These are phyloP conservation scores for Aspergillus steynii DNA, from an alignment of 495 filamentous ascomycete genomes.

Conservation along the genomic window DNA sequence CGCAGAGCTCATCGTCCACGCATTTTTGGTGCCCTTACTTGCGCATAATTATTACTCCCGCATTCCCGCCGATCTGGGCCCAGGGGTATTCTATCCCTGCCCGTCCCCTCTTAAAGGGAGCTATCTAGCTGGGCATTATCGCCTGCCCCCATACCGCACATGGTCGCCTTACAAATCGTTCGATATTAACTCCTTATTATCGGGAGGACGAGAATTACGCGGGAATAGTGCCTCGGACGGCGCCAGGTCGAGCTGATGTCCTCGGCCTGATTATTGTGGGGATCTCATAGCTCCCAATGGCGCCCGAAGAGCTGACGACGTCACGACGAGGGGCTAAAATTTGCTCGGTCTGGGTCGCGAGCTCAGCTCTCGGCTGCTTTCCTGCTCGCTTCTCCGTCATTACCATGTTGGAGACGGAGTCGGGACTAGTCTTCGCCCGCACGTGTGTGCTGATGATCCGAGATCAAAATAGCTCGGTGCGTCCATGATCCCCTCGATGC, in stretches of 20 bases:
- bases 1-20: constrained; percentile 7
- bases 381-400: not conserved
- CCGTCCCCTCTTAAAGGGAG: not conserved
- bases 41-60: not conserved
- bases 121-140: not conserved
- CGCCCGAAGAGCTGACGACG: constrained; percentile 13
- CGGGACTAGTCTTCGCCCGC: not conserved
- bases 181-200: too few species aligned
- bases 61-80: constrained; percentile 12
- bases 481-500: not conserved
- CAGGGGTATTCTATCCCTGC: constrained; percentile 5
- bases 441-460: not conserved
- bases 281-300: constrained; percentile 2
- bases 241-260: not conserved
- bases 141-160: not conserved
- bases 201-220: not conserved
- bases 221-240: not conserved
- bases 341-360: not conserved
- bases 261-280: constrained; percentile 9
- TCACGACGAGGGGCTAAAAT: constrained; percentile 12
- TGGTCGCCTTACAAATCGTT: not conserved
- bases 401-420: not conserved
- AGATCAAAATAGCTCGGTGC: not conserved
- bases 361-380: not conserved
- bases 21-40: constrained; percentile 15